Evolutionary conservation across 495 filamentous ascomycete species (phyloP), one percentile per base, ranked within the genome.

Genomic region (Trichoderma parareesei): DNA sequence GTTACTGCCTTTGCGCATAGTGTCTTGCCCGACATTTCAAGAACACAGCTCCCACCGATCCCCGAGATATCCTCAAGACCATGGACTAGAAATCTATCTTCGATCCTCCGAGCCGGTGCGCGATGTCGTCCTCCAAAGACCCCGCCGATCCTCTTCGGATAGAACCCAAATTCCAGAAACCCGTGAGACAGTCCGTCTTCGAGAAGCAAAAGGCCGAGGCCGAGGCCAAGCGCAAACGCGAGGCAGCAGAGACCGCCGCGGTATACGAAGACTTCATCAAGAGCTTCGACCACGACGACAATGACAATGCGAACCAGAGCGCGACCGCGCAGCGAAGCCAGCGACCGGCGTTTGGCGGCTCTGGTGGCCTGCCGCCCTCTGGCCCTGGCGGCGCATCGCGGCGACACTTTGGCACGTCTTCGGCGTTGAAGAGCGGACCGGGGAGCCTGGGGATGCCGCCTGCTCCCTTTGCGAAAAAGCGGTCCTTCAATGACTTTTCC

Each of bases 181-280:
- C 92, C 0, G 83, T 82, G 46, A 95, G 93, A 76, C 92, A 96
- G 72, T 95, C 92, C 13, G 84, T 91, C 41, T 98, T 96, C 76
- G 93, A 98, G 76, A 88, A 88, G 64, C 90, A 94, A 69, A 94
- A 93, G 78, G 90, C 90, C 46, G 93, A 96, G 72, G 92, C 90
- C 41, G 91, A 97, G 79, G 93, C 91, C 16, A 98, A 97, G 75
- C 88, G 90, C 42, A 82, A 85, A 68, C 84, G 91, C 65, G 93
- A 96, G 75, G 88, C 88, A 72, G 90, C 88, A 66, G 93, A 97
- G 74, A 96, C 90, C 20, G 91, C 90, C 42, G 93, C 93, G 9
- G 93, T 91, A 14, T 90, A 91, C 72, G 87, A 95, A 65, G 90
- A 93, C 67, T 97, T 96, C 72, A 87, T 94, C 66, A 93, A 94